These are phyloP conservation scores for Bretschneidera sinensis DNA, from an alignment of 345 rosid genomes.

Conservation along the genomic window DNA sequence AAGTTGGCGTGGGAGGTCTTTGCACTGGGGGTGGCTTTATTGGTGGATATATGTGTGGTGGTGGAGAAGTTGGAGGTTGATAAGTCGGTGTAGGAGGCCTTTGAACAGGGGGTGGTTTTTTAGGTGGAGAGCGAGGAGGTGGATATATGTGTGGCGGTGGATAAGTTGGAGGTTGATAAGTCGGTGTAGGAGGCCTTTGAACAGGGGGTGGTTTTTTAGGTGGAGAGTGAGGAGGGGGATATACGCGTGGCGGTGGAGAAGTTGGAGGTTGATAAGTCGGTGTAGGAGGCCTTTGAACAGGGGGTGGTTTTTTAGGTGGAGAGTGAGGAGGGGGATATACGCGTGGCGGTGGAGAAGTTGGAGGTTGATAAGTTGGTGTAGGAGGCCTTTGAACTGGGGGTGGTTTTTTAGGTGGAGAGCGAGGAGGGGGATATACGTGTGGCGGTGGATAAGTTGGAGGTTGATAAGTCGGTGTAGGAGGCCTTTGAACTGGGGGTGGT, in stretches of 20 bases:
- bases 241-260: too few relatives aligned
- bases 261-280: too few relatives aligned
- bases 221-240: too few relatives aligned
- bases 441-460: constrained; percentile 5
- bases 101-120: not conserved
- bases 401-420: not conserved
- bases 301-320: not conserved
- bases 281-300: not conserved
- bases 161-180: too few relatives aligned
- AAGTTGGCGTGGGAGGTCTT: constrained; percentile 5
- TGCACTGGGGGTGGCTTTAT: not conserved
- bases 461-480: constrained; percentile 9
- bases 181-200: too few relatives aligned
- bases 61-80: constrained; percentile 7
- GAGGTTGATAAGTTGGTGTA: constrained; percentile 2
- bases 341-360: constrained; percentile 13
- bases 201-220: too few relatives aligned
- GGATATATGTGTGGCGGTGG: too few relatives aligned
- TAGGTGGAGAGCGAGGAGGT: not conserved
- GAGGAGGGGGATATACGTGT: not conserved
- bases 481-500: constrained; percentile 3
- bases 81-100: constrained; percentile 1
- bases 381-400: not conserved
- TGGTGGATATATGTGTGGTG: not conserved
- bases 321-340: not conserved